A percentile compares a stretch with the other conserved stretches of the same genome.
Conservation (phyloP, 106 monocot species). For the Iris macrosiphon region DNA sequence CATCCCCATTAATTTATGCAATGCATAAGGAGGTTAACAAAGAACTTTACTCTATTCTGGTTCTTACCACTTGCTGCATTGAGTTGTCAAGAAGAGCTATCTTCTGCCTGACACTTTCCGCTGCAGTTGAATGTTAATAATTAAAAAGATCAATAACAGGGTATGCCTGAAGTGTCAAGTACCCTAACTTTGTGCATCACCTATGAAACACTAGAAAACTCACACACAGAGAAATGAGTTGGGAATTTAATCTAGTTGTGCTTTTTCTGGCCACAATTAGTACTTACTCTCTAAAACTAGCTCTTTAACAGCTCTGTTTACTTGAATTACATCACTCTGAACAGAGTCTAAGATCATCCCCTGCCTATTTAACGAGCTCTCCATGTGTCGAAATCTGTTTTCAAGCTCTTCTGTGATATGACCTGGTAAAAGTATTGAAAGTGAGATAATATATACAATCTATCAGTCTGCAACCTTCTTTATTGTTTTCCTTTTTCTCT, state of each 20-base stretch:
- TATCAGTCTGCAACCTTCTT: background rate
- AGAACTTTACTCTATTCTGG: background rate
- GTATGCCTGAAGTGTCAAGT: background rate
- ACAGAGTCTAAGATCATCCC: constrained; percentile 66
- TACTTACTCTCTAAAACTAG: constrained; percentile 72
- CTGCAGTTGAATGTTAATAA: constrained; percentile 28
- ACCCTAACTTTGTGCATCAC: background rate
- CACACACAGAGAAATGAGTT: background rate
- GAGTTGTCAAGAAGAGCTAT: constrained; percentile 51
- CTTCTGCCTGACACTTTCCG: constrained; percentile 78
- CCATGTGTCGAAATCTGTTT: constrained; percentile 55
- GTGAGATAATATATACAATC: background rate
- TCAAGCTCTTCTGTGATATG: constrained; percentile 77
- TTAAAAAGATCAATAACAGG: constrained; percentile 1
- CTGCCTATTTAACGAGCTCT: constrained; percentile 60
- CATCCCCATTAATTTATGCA: background rate
- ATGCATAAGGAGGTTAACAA: background rate
- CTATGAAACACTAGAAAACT: background rate
- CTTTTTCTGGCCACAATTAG: background rate
- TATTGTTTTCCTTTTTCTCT: constrained; percentile 1
- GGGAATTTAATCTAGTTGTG: background rate
- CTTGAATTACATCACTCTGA: constrained; percentile 79
- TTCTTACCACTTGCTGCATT: constrained; percentile 59
- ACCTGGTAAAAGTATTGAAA: constrained; percentile 29
- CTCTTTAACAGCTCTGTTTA: constrained; percentile 75